Evolutionary conservation across 805 yeast species (phyloP).

Genomic region (Ogataea polymorpha): DNA sequence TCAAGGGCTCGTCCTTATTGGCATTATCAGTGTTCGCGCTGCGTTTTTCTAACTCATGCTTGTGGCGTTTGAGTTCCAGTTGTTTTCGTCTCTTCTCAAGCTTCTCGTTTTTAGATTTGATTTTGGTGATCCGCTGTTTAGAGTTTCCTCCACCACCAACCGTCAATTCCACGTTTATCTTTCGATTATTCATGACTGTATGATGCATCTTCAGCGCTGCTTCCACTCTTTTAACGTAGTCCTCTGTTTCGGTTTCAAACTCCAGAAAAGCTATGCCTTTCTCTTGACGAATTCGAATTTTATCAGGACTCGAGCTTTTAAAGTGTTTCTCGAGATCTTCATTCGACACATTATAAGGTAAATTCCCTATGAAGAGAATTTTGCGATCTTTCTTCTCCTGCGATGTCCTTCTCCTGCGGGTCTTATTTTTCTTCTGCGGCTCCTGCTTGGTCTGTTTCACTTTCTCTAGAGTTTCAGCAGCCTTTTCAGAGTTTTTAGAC

Average conservation of each 20-base stretch:
- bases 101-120: constrained; percentile 75
- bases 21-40: constrained; percentile 26
- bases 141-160: constrained; percentile 99
- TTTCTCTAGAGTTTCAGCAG: constrained; percentile 33
- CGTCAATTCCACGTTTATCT: constrained; percentile 91
- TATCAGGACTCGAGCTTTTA: constrained; percentile 67
- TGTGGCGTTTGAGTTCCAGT: constrained; percentile 38
- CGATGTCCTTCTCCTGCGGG: constrained; percentile 34
- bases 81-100: constrained; percentile 59
- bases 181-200: constrained; percentile 61
- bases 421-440: constrained; percentile 73
- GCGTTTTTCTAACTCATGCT: constrained; percentile 44
- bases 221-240: constrained; percentile 78
- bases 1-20: not conserved
- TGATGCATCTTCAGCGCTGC: constrained; percentile 84
- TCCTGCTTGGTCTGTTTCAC: constrained; percentile 42
- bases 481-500: constrained; percentile 34
- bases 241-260: constrained; percentile 55
- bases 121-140: constrained; percentile 58
- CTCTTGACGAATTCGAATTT: constrained; percentile 72
- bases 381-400: constrained; percentile 56
- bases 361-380: constrained; percentile 84
- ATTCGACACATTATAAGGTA: constrained; percentile 69
- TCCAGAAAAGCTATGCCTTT: constrained; percentile 93
- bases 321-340: constrained; percentile 69